Conservation (phyloP, 1,284 basidiomycete species). For the Apiotrichum veenhuisii region DNA sequence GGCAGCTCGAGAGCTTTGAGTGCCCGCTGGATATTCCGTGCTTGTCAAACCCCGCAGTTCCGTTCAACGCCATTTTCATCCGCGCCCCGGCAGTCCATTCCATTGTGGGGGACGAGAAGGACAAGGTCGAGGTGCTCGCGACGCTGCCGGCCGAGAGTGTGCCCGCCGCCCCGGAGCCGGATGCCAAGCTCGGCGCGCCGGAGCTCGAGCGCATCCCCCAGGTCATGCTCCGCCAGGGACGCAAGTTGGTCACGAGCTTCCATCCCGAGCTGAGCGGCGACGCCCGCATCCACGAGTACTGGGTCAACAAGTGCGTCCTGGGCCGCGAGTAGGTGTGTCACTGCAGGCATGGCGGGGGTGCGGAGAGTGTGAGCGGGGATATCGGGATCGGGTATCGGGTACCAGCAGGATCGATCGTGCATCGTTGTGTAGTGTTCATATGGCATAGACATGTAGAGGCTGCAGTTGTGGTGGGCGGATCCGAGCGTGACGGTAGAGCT, state of each 20-base stretch:
- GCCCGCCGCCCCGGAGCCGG: slow-evolving; percentile 51
- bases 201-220: slow-evolving; percentile 58
- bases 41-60: slow-evolving; percentile 59
- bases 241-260: slow-evolving; percentile 82
- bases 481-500: too few species aligned
- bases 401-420: too few species aligned
- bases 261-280: slow-evolving; percentile 92
- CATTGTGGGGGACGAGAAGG: slow-evolving; percentile 1
- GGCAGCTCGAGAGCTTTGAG: slow-evolving; percentile 78
- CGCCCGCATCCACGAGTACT: slow-evolving; percentile 72
- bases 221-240: slow-evolving; percentile 82
- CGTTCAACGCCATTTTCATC: slow-evolving; percentile 89
- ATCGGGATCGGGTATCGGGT: too few species aligned
- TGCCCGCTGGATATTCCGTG: slow-evolving; percentile 65
- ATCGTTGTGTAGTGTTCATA: too few species aligned
- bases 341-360: too few species aligned
- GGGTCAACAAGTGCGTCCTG: slow-evolving; percentile 44
- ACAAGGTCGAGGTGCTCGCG: slow-evolving; percentile 54
- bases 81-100: slow-evolving; percentile 65
- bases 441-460: too few species aligned
- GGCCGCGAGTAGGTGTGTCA: slow-evolving; percentile 14
- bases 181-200: slow-evolving; percentile 35
- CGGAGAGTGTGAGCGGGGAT: too few species aligned
- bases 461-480: too few species aligned
- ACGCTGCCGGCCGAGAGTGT: slow-evolving; percentile 61